phyloP scores from a whole-genome alignment of 495 filamentous ascomycete genomes.

The Podospora australis region DNA sequence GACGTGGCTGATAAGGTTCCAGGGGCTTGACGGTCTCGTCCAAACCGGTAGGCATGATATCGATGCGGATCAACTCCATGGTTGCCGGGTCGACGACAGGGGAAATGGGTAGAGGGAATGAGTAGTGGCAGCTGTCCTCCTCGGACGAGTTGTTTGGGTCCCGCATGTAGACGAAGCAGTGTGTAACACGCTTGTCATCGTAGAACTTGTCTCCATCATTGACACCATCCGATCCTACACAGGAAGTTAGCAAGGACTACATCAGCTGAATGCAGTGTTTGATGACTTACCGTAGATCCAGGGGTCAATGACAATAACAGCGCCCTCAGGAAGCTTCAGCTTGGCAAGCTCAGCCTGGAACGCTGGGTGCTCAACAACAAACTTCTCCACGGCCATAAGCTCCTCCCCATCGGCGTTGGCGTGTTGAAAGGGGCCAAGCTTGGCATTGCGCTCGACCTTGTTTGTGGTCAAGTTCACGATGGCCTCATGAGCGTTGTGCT shows the following conservation, averaged over 20 bases:
- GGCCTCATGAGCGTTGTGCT: slow-evolving; percentile 65
- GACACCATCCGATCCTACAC: slow-evolving; percentile 52
- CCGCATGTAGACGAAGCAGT: slow-evolving; percentile 62
- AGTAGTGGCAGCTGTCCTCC: slow-evolving; percentile 70
- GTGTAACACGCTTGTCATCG: slow-evolving; percentile 52
- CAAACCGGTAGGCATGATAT: slow-evolving; percentile 54
- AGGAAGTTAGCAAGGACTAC: neutral
- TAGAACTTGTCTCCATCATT: slow-evolving; percentile 49
- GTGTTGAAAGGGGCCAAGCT: slow-evolving; percentile 51
- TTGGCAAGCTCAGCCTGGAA: slow-evolving; percentile 60
- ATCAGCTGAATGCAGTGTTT: too few species aligned
- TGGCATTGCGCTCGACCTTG: slow-evolving; percentile 53
- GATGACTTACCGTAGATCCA: slow-evolving; percentile 61
- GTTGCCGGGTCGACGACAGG: slow-evolving; percentile 65
- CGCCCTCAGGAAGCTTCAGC: slow-evolving; percentile 56
- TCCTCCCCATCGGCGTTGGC: slow-evolving; percentile 54
- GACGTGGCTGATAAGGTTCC: slow-evolving; percentile 47
- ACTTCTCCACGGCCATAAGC: slow-evolving; percentile 53
- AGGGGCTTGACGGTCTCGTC: slow-evolving; percentile 52
- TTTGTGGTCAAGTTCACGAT: slow-evolving; percentile 49
- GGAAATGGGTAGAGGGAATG: slow-evolving; percentile 69
- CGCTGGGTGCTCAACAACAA: slow-evolving; percentile 46
- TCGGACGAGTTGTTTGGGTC: slow-evolving; percentile 51
- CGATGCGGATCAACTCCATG: slow-evolving; percentile 56
- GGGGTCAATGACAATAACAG: slow-evolving; percentile 55